Conservation (phyloP, 352 stramenopile genomes). For the Pythium insidiosum region DNA sequence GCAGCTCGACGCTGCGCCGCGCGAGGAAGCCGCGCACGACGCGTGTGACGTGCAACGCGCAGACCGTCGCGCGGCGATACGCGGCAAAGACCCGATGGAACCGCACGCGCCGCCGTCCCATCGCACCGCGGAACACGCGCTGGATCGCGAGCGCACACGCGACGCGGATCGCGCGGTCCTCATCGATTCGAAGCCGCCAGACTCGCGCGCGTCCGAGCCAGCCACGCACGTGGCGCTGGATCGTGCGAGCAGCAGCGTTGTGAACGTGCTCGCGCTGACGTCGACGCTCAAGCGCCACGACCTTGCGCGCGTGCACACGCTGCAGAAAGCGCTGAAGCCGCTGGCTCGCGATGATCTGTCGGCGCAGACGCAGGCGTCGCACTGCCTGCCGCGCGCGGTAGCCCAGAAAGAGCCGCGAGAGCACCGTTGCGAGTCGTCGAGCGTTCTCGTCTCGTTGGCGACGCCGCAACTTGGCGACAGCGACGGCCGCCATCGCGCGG, state of each 20-base stretch:
- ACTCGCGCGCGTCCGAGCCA: slow-evolving; percentile 22
- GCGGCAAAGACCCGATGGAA: slow-evolving; percentile 19
- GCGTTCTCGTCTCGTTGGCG: slow-evolving; percentile 17
- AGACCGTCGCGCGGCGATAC: slow-evolving; percentile 23
- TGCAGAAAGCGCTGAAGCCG: slow-evolving; percentile 30
- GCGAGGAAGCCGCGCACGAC: slow-evolving; percentile 50
- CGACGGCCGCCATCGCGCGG: slow-evolving; percentile 11
- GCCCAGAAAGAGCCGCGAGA: slow-evolving; percentile 30
- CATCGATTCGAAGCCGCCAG: slow-evolving; percentile 19
- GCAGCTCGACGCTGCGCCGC: slow-evolving; percentile 14
- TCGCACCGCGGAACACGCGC: slow-evolving; percentile 33
- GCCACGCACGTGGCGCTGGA: slow-evolving; percentile 36
- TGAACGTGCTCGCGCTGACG: not conserved
- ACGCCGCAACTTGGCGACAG: slow-evolving; percentile 15
- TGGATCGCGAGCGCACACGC: slow-evolving; percentile 48
- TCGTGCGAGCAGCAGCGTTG: slow-evolving; percentile 24
- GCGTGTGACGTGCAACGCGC: slow-evolving; percentile 31
- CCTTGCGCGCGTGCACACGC: slow-evolving; percentile 25
- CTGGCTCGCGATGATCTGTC: slow-evolving; percentile 20
- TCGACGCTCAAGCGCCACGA: slow-evolving; percentile 6
- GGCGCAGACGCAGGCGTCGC: slow-evolving; percentile 22
- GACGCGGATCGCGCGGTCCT: slow-evolving; percentile 27
- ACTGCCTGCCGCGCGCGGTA: slow-evolving; percentile 38
- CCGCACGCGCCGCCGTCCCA: slow-evolving; percentile 22
- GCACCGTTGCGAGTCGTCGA: slow-evolving; percentile 15